Evolutionary conservation across 2,329 filamentous ascomycete genomes (phyloP).

Genomic region (Zasmidium angulare): DNA sequence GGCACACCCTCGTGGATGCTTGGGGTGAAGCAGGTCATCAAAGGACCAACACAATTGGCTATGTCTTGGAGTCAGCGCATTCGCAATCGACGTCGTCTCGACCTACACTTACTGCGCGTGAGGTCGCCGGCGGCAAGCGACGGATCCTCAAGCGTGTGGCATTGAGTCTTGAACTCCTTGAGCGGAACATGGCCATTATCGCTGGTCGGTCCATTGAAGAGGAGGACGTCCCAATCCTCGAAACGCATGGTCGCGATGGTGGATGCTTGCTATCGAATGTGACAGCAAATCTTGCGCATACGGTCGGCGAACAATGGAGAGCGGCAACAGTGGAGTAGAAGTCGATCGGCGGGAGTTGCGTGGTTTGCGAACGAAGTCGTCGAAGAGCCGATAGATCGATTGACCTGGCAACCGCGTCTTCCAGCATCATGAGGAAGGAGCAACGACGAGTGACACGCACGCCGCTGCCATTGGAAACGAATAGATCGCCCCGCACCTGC

Average conservation of each 20-base stretch:
- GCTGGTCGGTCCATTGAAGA: conserved; percentile 61
- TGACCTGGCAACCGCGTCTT: neutral
- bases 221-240: conserved; percentile 80
- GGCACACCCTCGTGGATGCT: conserved; percentile 58
- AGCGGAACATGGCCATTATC: conserved; percentile 64
- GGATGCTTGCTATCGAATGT: conserved; percentile 6
- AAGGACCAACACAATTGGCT: conserved; percentile 14
- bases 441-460: neutral
- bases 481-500: neutral
- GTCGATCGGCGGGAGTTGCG: neutral
- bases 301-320: conserved; percentile 6
- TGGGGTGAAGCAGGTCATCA: conserved; percentile 68
- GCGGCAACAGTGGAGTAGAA: neutral
- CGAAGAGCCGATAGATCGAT: neutral
- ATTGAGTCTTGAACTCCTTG: conserved; percentile 79
- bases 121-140: neutral
- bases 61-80: neutral
- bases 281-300: neutral
- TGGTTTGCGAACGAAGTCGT: neutral
- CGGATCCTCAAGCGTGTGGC: conserved; percentile 36
- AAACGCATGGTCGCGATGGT: conserved; percentile 64
- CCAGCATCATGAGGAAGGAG: neutral
- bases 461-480: neutral
- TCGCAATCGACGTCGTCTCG: neutral
- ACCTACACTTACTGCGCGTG: neutral